phyloP scores from a whole-genome alignment of 148 eudicot genomes.

The Rhododendron kiyosumense region DNA sequence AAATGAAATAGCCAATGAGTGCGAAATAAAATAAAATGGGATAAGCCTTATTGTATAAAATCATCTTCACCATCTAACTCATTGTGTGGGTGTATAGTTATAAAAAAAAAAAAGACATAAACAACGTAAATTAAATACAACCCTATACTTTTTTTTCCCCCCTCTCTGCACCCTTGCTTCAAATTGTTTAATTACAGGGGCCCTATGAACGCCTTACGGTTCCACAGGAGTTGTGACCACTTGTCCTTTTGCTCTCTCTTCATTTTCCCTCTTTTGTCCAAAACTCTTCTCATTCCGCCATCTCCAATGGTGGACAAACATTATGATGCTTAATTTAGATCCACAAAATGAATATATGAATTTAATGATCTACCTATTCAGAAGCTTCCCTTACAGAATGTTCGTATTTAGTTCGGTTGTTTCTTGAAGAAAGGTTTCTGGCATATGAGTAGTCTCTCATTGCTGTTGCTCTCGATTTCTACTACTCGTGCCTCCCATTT shows the following conservation, averaged over 20 bases:
- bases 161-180: constrained; percentile 26
- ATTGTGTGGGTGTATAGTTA: constrained; percentile 10
- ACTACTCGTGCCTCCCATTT: constrained; percentile 98
- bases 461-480: constrained; percentile 71
- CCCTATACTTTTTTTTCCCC: constrained; percentile 20
- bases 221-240: constrained; percentile 45
- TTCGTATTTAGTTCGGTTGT: constrained; percentile 35
- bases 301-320: constrained; percentile 9
- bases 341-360: constrained; percentile 25
- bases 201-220: constrained; percentile 83
- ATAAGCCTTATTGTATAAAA: constrained; percentile 18
- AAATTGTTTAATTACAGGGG: constrained; percentile 53
- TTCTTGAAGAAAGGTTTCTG: constrained; percentile 86
- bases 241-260: constrained; percentile 8
- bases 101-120: constrained; percentile 14
- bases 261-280: constrained; percentile 18
- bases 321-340: constrained; percentile 15
- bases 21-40: not conserved
- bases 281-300: constrained; percentile 28
- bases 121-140: constrained; percentile 19
- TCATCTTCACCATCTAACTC: constrained; percentile 27
- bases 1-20: not conserved
- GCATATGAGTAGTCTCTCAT: constrained; percentile 84
- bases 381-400: not conserved
- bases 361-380: constrained; percentile 20